Evolutionary conservation across 179 eudicot species (phyloP).

Genomic region (Corrigiola litoralis): DNA sequence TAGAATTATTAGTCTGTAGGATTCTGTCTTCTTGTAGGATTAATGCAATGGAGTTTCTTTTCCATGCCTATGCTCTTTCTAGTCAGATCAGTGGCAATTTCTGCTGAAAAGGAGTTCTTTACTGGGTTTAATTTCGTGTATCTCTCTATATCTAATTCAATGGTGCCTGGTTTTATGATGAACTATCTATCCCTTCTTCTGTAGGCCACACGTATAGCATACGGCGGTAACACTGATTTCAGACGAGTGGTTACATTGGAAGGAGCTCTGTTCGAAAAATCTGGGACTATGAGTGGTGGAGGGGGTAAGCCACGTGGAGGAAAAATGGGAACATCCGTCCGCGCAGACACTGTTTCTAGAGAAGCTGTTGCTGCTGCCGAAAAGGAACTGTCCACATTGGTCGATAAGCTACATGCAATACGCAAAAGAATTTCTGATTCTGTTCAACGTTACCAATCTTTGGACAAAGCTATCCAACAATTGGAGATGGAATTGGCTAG

Average conservation of each 20-base stretch:
- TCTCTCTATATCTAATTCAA: neutral
- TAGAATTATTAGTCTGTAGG: too few species aligned
- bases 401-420: slow-evolving; percentile 38
- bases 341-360: slow-evolving; percentile 74
- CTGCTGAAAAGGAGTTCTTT: too few species aligned
- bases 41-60: too few species aligned
- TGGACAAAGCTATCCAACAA: slow-evolving; percentile 51
- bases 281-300: slow-evolving; percentile 99
- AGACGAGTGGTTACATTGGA: slow-evolving; percentile 87
- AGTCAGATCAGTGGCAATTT: too few species aligned
- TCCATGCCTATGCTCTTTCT: too few species aligned
- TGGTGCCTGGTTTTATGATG: neutral
- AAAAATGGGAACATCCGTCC: slow-evolving; percentile 88
- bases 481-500: slow-evolving; percentile 84
- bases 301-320: slow-evolving; percentile 97
- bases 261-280: slow-evolving; percentile 87
- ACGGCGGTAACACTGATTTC: slow-evolving; percentile 59
- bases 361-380: slow-evolving; percentile 79
- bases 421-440: slow-evolving; percentile 60
- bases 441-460: slow-evolving; percentile 51
- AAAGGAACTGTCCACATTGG: slow-evolving; percentile 54
- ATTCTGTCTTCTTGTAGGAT: too few species aligned
- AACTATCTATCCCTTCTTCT: neutral
- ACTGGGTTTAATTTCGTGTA: too few species aligned
- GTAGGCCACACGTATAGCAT: slow-evolving; percentile 93